A percentile compares a stretch with the other conserved stretches of the same genome.
Evolutionary conservation across 164 flowering plant species (phyloP).

Genomic region (Dillenia turbinata): DNA sequence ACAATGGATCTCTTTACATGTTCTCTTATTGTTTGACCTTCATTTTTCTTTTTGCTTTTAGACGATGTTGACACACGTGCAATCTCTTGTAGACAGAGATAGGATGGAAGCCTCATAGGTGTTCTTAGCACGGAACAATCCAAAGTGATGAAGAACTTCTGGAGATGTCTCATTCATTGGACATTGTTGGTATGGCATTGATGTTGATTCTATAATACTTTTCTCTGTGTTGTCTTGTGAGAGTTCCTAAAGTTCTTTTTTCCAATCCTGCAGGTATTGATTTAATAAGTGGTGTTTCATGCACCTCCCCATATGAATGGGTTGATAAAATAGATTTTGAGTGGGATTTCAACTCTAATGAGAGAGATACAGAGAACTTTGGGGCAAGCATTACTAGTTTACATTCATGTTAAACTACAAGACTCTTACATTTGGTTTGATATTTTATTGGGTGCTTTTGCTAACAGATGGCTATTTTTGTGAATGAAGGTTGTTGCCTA

Average conservation of each 20-base stretch:
- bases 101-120: constrained; percentile 85
- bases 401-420: not conserved
- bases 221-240: not conserved
- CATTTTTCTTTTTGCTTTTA: constrained; percentile 12
- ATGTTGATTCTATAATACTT: not conserved
- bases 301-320: constrained; percentile 77
- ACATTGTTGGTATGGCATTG: constrained; percentile 60
- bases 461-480: not conserved
- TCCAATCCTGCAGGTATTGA: constrained; percentile 59
- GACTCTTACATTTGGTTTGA: not conserved
- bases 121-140: constrained; percentile 72
- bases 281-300: constrained; percentile 70
- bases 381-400: constrained; percentile 33
- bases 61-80: constrained; percentile 97
- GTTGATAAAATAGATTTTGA: constrained; percentile 52
- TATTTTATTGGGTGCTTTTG: not conserved
- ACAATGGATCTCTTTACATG: not conserved
- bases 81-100: constrained; percentile 74
- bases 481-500: constrained; percentile 71
- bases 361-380: constrained; percentile 30
- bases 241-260: not conserved
- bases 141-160: constrained; percentile 63
- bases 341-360: constrained; percentile 58
- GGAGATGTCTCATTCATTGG: constrained; percentile 70
- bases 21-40: not conserved